Conservation (phyloP, 768 basidiomycete species). For the Tephrocybe sp. region DNA sequence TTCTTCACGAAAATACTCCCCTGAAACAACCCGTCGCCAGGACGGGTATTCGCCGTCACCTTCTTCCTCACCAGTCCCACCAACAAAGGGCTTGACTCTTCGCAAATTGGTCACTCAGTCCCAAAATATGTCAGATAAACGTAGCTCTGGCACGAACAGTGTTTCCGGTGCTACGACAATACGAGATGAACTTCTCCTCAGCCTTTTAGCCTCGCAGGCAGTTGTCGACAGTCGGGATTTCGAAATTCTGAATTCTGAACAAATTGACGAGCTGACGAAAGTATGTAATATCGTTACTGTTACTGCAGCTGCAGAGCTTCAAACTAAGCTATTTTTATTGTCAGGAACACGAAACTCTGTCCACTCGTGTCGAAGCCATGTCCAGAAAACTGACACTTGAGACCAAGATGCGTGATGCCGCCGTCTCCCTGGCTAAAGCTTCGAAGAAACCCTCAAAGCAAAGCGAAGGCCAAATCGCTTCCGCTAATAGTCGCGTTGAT, state of each 20-base stretch:
- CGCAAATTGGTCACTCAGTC: constrained; percentile 12
- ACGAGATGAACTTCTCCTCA: constrained; percentile 83
- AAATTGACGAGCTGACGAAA: constrained; percentile 52
- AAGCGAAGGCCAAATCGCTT: constrained; percentile 67
- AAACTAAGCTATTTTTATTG: constrained; percentile 2
- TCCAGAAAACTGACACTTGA: constrained; percentile 76
- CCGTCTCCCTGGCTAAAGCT: constrained; percentile 64
- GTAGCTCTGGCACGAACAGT: constrained; percentile 16
- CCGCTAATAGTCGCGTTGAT: constrained; percentile 72
- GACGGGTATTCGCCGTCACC: constrained; percentile 18
- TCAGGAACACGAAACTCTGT: constrained; percentile 74
- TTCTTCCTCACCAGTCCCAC: constrained; percentile 15
- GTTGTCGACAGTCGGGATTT: constrained; percentile 86
- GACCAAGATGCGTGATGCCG: constrained; percentile 86
- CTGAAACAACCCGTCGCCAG: constrained; percentile 23
- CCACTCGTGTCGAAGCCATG: constrained; percentile 62
- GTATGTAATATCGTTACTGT: constrained; percentile 21
- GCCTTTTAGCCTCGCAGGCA: constrained; percentile 90
- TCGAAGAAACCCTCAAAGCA: constrained; percentile 62
- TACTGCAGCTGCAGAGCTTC: constrained; percentile 5
- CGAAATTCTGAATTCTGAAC: constrained; percentile 62
- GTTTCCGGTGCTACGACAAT: constrained; percentile 48
- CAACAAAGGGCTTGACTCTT: constrained; percentile 6
- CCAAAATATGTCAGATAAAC: constrained; percentile 31
- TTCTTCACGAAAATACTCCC: constrained; percentile 16